Evolutionary conservation across 768 basidiomycete genomes (phyloP).

Genomic region (Suillus americanus): DNA sequence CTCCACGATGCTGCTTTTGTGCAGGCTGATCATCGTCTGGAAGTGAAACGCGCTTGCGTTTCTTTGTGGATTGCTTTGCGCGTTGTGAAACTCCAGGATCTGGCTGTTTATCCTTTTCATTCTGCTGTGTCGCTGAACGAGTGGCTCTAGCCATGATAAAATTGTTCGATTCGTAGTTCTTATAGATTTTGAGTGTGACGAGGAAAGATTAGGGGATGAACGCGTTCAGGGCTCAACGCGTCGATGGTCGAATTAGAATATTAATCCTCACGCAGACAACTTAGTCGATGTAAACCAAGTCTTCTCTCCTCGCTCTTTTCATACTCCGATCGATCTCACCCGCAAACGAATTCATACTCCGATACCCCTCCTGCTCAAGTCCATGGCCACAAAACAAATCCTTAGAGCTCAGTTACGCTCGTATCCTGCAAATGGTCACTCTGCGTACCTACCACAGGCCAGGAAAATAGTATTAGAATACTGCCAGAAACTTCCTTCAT

Average conservation of each 20-base stretch:
- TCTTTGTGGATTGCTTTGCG: constrained; percentile 44
- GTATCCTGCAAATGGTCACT: constrained; percentile 70
- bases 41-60: constrained; percentile 63
- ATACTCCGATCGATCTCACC: constrained; percentile 24
- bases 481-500: constrained; percentile 82
- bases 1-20: constrained; percentile 50
- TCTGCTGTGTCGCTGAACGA: constrained; percentile 53
- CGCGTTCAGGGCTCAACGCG: constrained; percentile 23
- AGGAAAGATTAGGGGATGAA: constrained; percentile 23
- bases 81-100: constrained; percentile 23
- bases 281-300: constrained; percentile 4
- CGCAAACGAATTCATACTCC: constrained; percentile 11
- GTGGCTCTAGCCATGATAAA: constrained; percentile 72
- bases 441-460: constrained; percentile 72
- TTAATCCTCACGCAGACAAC: constrained; percentile 10
- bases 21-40: constrained; percentile 49
- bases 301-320: constrained; percentile 15
- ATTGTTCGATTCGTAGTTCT: constrained; percentile 9
- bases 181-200: constrained; percentile 10
- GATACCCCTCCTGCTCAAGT: constrained; percentile 5
- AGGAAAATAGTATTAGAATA: constrained; percentile 88
- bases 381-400: constrained; percentile 36
- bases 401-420: constrained; percentile 53
- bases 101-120: constrained; percentile 36
- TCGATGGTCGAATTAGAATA: constrained; percentile 19